Evolutionary conservation across 495 filamentous ascomycete species (phyloP), one percentile per base, ranked within the genome.

Genomic region (Poronia punctata): DNA sequence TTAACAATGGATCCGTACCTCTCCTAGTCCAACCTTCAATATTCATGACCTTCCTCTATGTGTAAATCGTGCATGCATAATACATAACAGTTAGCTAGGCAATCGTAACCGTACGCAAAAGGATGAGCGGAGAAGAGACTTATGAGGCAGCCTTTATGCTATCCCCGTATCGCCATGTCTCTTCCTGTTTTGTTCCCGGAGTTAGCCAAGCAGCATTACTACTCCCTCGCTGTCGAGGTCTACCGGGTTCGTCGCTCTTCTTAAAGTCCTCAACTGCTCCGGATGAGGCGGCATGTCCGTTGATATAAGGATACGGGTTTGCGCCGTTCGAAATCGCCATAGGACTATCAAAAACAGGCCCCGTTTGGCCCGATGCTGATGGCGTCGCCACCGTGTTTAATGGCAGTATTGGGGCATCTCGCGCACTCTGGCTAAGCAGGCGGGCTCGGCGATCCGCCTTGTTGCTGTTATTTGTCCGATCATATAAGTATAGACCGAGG

Each of bases 401-500:
- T 4, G 90, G 92, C 15, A 96, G 68, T 9, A 96, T 62, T 6
- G 78, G 62, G n/a, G 75, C 71, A 17, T 68, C 53, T 25, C 56
- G 34, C 27, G 51, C 52, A 17, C 50, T 64, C 35, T 69, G 64
- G 28, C 67, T 68, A 45, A 76, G 52, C 40, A 68, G 59, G 35
- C 70, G 72, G 0, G 70, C 69, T 32, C 79, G 80, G 39, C 82
- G 80, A 50, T 97, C 88, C 23, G 84, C 86, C 55, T 86, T 84
- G 49, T 83, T 82, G 38, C 82, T 83, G 55, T 90, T 83, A 48
- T 75, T 84, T 23, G 88, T 95, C 31, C 93, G 80, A 61, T 99
- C 93, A 57, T 99, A 99, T 24, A 99, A 75, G 53, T 97, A 99
- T 7, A 99, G 72, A 0, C 92, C 92, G 28, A 95, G 46, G 56